Evolutionary conservation across 176 grass and related monocot genomes (phyloP).

Genomic region (Cenchrus purpureus): DNA sequence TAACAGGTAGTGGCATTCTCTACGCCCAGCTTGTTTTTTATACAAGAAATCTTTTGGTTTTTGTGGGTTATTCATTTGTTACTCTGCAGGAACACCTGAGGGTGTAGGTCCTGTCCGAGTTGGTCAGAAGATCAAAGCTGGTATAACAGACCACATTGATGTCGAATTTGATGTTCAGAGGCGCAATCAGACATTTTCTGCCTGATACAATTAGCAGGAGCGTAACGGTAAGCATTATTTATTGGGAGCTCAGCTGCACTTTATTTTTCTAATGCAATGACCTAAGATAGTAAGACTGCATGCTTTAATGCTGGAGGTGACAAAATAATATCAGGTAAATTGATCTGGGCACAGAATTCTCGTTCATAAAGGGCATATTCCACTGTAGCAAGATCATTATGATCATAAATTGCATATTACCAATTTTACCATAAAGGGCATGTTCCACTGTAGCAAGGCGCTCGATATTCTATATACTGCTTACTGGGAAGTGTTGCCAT

Average conservation of each 20-base stretch:
- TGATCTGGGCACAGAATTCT: neutral
- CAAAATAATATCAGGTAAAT: neutral
- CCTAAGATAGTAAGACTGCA: neutral
- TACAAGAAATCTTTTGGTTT: neutral
- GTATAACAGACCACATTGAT: constrained; percentile 90
- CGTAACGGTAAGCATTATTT: constrained; percentile 2
- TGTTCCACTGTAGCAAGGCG: too few relatives aligned
- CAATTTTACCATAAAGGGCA: neutral
- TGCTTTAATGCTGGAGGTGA: neutral
- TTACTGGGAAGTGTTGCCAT: too few relatives aligned
- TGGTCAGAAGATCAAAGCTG: constrained; percentile 92
- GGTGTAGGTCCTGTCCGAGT: constrained; percentile 80
- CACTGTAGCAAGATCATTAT: too few relatives aligned
- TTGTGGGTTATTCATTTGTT: constrained; percentile 8
- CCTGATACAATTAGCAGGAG: constrained; percentile 42
- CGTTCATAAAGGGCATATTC: neutral
- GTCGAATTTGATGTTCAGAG: constrained; percentile 89
- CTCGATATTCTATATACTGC: too few relatives aligned
- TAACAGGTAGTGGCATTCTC: constrained; percentile 64
- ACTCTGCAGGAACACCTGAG: constrained; percentile 73
- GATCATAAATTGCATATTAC: neutral
- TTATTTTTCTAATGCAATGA: constrained; percentile 13
- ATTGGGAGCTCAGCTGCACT: neutral
- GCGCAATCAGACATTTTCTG: constrained; percentile 54
- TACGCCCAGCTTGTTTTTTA: neutral